Percentiles rank a stretch among this genome's conserved stretches.
phyloP scores from a whole-genome alignment of 164 flowering plant species.

The Macadamia integrifolia region DNA sequence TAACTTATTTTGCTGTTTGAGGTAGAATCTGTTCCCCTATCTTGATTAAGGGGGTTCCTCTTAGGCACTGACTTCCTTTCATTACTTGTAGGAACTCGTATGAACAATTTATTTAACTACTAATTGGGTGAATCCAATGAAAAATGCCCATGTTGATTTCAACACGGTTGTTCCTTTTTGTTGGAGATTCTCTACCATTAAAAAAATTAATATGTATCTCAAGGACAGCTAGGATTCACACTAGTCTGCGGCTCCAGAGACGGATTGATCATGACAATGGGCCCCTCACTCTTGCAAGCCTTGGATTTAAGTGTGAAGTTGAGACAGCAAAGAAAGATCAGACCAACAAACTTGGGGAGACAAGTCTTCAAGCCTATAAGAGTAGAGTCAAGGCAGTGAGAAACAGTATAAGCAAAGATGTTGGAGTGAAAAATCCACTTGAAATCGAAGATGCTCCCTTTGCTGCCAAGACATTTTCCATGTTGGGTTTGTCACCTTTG shows the following conservation, averaged over 20 bases:
- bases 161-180: slow-evolving; percentile 40
- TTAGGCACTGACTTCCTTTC: neutral
- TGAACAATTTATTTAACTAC: neutral
- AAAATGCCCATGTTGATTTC: slow-evolving; percentile 45
- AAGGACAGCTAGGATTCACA: slow-evolving; percentile 22
- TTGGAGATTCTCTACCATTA: slow-evolving; percentile 38
- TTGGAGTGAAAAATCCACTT: slow-evolving; percentile 24
- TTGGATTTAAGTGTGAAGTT: slow-evolving; percentile 31
- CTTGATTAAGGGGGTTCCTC: neutral
- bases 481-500: slow-evolving; percentile 61
- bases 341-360: slow-evolving; percentile 14
- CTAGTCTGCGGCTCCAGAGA: slow-evolving; percentile 24
- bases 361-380: slow-evolving; percentile 24
- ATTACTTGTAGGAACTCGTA: neutral
- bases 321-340: slow-evolving; percentile 14
- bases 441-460: slow-evolving; percentile 56
- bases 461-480: slow-evolving; percentile 72
- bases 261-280: slow-evolving; percentile 16
- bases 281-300: slow-evolving; percentile 42
- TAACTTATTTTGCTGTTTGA: neutral
- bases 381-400: slow-evolving; percentile 26
- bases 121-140: neutral
- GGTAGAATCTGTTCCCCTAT: neutral
- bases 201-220: slow-evolving; percentile 26
- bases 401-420: slow-evolving; percentile 24